Conservation (phyloP, 2,329 filamentous ascomycete genomes). For the Xylariaceae sp. region DNA sequence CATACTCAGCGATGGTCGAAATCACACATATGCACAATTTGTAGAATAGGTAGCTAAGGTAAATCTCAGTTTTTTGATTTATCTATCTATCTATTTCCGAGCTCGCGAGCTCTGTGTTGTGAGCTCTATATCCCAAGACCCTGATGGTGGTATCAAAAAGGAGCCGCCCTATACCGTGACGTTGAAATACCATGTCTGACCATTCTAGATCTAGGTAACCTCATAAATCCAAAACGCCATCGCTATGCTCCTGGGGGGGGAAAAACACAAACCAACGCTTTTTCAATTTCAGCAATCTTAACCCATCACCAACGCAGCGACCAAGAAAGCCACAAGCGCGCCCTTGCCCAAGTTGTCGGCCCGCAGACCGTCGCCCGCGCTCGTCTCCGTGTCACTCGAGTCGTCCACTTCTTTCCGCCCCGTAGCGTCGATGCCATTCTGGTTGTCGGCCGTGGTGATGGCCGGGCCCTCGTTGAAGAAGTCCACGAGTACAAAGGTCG, state of each 20-base stretch:
- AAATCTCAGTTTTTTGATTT: no score
- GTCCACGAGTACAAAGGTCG: constrained; percentile 75
- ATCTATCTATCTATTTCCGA: no score
- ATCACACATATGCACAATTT: no score
- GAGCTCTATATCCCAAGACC: no score
- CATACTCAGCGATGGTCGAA: no score
- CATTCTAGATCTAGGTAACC: neutral
- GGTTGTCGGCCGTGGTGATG: constrained; percentile 61
- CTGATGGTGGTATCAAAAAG: no score
- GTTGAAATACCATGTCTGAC: no score
- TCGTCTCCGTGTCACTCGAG: no score
- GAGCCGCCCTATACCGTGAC: no score
- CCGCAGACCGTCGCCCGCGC: no score
- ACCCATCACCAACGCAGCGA: constrained; percentile 35
- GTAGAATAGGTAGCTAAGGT: no score
- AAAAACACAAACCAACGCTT: neutral
- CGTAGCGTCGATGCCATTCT: constrained; percentile 53
- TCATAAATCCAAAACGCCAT: constrained; percentile 14
- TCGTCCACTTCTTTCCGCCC: constrained; percentile 26
- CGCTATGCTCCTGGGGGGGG: constrained; percentile 13
- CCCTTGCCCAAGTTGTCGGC: constrained; percentile 21
- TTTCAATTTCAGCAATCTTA: constrained; percentile 12
- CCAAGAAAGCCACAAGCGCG: constrained; percentile 41
- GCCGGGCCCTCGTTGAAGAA: constrained; percentile 72
- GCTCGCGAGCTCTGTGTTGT: no score